Conservation (phyloP, 208 protist species). For the Trypanosoma boissoni region DNA sequence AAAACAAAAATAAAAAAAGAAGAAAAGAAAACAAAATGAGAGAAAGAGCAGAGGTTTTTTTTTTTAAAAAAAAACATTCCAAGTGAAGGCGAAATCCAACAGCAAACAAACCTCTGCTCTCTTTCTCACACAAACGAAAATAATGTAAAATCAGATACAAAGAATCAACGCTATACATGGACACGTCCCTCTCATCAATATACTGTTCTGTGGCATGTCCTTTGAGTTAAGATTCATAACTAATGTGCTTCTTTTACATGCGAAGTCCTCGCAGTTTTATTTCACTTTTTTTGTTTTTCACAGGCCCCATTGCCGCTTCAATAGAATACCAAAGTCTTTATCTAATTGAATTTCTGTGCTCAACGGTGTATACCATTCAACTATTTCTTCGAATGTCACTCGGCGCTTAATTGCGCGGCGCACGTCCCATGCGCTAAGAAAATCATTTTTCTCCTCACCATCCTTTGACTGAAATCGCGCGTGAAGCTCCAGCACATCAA, state of each 20-base stretch:
- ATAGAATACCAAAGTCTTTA: constrained; percentile 59
- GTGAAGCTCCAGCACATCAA: constrained; percentile 68
- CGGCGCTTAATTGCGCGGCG: constrained; percentile 40
- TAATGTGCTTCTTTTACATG: constrained; percentile 1
- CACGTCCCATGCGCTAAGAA: constrained; percentile 82
- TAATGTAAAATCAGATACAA: too few species aligned
- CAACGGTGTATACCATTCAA: constrained; percentile 76
- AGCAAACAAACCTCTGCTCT: not conserved
- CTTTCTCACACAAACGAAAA: too few species aligned
- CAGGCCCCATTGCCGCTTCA: constrained; percentile 55
- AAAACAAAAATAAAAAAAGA: constrained; percentile 13
- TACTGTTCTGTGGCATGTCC: too few species aligned
- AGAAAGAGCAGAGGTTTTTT: not conserved
- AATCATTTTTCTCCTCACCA: constrained; percentile 63
- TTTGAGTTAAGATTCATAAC: too few species aligned
- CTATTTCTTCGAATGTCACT: constrained; percentile 46
- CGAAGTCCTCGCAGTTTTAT: not conserved
- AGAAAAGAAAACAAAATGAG: constrained; percentile 18
- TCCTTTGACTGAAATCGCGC: constrained; percentile 45
- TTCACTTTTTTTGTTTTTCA: not conserved
- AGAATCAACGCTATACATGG: too few species aligned
- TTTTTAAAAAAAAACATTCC: not conserved
- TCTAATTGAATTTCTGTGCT: constrained; percentile 48
- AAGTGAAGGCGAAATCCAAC: not conserved
- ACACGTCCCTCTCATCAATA: too few species aligned